Base-by-base conservation (phyloP, 2,329 filamentous ascomycete species). In the Alternaria sp. region DNA sequence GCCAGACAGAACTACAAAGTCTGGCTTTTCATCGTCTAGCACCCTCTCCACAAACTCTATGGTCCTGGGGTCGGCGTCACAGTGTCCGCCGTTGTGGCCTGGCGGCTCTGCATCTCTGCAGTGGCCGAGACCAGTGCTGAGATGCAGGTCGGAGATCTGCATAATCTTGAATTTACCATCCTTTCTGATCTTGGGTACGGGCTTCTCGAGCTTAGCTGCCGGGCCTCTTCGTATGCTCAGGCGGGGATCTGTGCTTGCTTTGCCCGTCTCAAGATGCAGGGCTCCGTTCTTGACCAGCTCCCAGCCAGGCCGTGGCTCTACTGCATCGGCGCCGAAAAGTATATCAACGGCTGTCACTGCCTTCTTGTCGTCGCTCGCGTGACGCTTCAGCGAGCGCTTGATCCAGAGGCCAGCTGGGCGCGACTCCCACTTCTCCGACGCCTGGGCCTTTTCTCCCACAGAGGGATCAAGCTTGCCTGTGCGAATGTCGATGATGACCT, bases 151-250 rank as follows among this genome's bases (percentile, higher is more conserved):
- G n/a, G 93, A 91, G 59, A 97, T 85, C 81, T 99, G 96, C 86
- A 99, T 89, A 68, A 99, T 97, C 84, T 98, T 98, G 84, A 98
- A 98, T 72, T 91, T 93, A 28, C 95, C 96, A 77, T 96, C 93
- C 65, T 96, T 93, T 46, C 88, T 87, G 67, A 99, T 93, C 62
- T 92, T 88, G 11, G 91, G 92, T 43, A 88, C 83, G 1, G 92
- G 91, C 77, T 90, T 93, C 73, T 89, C 86, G 36, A 85, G 79
- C 68, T 90, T 87, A 21, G 84, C 82, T 21, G 88, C 87, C 55
- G 85, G 83, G 3, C 96, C 95, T 71, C 92, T 88, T 54, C 93
- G 88, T 53, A 97, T 85, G 25, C 89, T 96, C 59, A 99, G 79
- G 63, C 94, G 90, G 21, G 92, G 89, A 67, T 91, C 89, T 23